Evolutionary conservation across 2,329 filamentous ascomycete species (phyloP).

Genomic region (Fusarium albosuccineum): DNA sequence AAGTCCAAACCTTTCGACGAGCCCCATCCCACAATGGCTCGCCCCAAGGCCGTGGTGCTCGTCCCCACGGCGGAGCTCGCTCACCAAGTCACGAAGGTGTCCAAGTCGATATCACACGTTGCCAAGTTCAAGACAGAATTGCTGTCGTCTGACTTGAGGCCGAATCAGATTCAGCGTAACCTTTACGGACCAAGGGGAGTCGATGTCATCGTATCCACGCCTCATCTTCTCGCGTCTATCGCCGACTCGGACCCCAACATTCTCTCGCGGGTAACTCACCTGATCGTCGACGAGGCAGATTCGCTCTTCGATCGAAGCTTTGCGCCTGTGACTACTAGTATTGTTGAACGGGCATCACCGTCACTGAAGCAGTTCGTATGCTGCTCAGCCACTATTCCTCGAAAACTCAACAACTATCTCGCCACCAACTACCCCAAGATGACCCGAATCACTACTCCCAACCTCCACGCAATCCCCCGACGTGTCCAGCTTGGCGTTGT

Average conservation of each 20-base stretch:
- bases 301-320: constrained; percentile 96
- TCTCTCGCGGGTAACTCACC: constrained; percentile 88
- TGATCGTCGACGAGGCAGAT: constrained; percentile 95
- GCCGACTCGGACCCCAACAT: constrained; percentile 92
- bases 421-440: constrained; percentile 85
- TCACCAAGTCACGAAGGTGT: constrained; percentile 83
- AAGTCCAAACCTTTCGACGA: constrained; percentile 76
- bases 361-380: constrained; percentile 89
- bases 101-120: constrained; percentile 85
- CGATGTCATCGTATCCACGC: constrained; percentile 88
- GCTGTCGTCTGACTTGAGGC: constrained; percentile 81
- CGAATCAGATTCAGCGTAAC: constrained; percentile 84
- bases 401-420: constrained; percentile 88
- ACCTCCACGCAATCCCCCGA: constrained; percentile 94
- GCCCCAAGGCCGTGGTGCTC: constrained; percentile 86
- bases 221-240: constrained; percentile 89
- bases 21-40: constrained; percentile 78
- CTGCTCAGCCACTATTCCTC: constrained; percentile 96
- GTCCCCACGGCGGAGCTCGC: constrained; percentile 95
- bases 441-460: constrained; percentile 89
- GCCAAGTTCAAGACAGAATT: constrained; percentile 89
- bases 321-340: constrained; percentile 81
- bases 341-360: constrained; percentile 84
- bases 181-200: constrained; percentile 86
- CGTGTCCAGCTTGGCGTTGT: constrained; percentile 94